These are phyloP conservation scores for Adansonia digitata DNA, from an alignment of 345 rosid genomes.

Conservation along the genomic window DNA sequence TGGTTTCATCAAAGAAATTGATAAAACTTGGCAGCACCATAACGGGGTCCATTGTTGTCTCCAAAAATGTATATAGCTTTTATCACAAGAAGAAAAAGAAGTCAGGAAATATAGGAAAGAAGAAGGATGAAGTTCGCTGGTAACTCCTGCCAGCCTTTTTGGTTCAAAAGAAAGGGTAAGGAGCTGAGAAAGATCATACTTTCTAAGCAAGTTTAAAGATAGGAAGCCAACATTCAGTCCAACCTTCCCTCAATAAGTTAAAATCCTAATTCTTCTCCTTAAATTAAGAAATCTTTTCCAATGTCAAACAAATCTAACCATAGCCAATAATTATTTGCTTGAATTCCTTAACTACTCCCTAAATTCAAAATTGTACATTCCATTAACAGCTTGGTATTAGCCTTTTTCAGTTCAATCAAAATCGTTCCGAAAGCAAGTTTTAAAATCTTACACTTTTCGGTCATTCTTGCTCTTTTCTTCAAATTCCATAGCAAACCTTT, in stretches of 20 bases:
- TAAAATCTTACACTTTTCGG: no score
- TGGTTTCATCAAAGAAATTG: constrained; percentile 52
- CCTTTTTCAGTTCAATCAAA: not conserved
- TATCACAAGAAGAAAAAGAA: constrained; percentile 2
- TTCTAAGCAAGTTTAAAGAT: not conserved
- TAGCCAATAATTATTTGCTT: not conserved
- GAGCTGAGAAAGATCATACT: not conserved
- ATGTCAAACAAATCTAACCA: not conserved
- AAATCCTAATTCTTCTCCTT: not conserved
- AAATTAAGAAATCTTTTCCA: not conserved
- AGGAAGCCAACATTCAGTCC: not conserved
- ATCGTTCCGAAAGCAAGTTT: not conserved
- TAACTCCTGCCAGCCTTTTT: not conserved
- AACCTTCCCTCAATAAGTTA: not conserved
- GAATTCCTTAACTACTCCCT: not conserved
- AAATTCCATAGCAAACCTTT: not conserved
- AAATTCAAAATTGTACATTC: not conserved
- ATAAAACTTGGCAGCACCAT: constrained; percentile 71
- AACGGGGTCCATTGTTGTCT: constrained; percentile 61
- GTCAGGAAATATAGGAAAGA: constrained; percentile 17
- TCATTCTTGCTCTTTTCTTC: no score
- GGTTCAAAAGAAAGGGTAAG: not conserved
- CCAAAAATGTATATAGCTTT: constrained; percentile 80
- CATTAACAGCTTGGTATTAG: not conserved
- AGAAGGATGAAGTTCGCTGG: not conserved